Evolutionary conservation across 2,329 filamentous ascomycete species (phyloP).

Genomic region (Pseudodiploospora longispora): DNA sequence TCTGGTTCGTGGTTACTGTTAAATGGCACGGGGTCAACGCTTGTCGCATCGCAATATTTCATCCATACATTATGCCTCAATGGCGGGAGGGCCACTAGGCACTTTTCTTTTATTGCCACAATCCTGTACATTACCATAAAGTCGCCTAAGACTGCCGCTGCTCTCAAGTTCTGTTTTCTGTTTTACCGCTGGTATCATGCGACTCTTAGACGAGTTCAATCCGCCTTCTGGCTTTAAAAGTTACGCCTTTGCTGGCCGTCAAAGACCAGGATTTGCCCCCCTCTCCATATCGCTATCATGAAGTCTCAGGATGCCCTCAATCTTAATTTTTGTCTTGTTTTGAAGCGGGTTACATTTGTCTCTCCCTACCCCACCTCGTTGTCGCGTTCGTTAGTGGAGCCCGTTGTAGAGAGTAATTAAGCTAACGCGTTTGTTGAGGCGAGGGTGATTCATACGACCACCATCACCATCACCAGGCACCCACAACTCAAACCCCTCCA

Average conservation of each 20-base stretch:
- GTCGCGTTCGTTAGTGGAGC: slow-evolving; percentile 10
- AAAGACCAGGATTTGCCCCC: neutral
- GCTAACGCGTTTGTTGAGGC: slow-evolving; percentile 37
- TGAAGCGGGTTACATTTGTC: no score
- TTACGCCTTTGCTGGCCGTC: slow-evolving; percentile 19
- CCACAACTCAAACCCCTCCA: slow-evolving; percentile 42
- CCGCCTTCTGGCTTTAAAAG: slow-evolving; percentile 24
- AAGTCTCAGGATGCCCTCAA: neutral
- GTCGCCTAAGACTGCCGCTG: slow-evolving; percentile 37
- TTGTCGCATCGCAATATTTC: slow-evolving; percentile 13
- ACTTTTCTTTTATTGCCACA: slow-evolving; percentile 27
- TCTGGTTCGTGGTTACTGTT: slow-evolving; percentile 13
- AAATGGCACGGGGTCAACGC: slow-evolving; percentile 20
- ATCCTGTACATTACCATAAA: slow-evolving; percentile 50
- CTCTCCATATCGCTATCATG: neutral
- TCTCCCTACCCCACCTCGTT: neutral
- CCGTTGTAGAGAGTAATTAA: slow-evolving; percentile 10
- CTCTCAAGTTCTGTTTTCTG: slow-evolving; percentile 21
- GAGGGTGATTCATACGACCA: slow-evolving; percentile 55
- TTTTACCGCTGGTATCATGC: slow-evolving; percentile 24
- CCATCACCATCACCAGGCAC: slow-evolving; percentile 58
- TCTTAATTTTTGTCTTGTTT: no score
- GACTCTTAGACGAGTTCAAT: slow-evolving; percentile 30
- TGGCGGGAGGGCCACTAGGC: slow-evolving; percentile 30
- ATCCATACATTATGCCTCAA: slow-evolving; percentile 20